A percentile compares a stretch with the other conserved stretches of the same genome.
These are phyloP conservation scores for Aaosphaeria arxii DNA, from an alignment of 2,329 filamentous ascomycete species.

Conservation along the genomic window DNA sequence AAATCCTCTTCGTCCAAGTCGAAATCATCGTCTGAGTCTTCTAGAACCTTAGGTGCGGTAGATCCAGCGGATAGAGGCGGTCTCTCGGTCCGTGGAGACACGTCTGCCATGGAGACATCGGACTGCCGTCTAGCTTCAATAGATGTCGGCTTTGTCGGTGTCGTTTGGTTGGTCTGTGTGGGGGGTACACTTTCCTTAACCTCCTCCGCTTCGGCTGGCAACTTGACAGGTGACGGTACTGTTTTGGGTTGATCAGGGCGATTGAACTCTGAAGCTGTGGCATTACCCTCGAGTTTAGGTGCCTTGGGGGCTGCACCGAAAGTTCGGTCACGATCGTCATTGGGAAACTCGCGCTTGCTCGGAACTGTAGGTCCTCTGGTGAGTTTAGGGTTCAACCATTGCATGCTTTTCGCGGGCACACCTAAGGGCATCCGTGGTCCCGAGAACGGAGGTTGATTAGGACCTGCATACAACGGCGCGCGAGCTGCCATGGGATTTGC, in stretches of 20 bases:
- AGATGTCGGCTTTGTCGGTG: slow-evolving; percentile 22
- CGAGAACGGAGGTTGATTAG: slow-evolving; percentile 25
- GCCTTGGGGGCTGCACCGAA: slow-evolving; percentile 32
- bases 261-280: slow-evolving; percentile 14
- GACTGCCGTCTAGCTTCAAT: slow-evolving; percentile 32
- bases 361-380: slow-evolving; percentile 35
- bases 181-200: slow-evolving; percentile 17
- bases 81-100: slow-evolving; percentile 23
- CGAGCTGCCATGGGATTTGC: slow-evolving; percentile 24
- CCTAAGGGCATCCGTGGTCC: slow-evolving; percentile 30
- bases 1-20: slow-evolving; percentile 47
- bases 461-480: slow-evolving; percentile 29
- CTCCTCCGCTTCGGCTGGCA: slow-evolving; percentile 13
- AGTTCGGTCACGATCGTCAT: slow-evolving; percentile 41
- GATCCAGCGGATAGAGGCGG: slow-evolving; percentile 27
- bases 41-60: slow-evolving; percentile 27
- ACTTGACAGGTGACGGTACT: slow-evolving; percentile 10
- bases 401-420: slow-evolving; percentile 34
- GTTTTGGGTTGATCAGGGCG: slow-evolving; percentile 21
- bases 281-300: slow-evolving; percentile 26
- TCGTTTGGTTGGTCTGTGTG: slow-evolving; percentile 2
- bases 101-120: slow-evolving; percentile 33
- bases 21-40: slow-evolving; percentile 47
- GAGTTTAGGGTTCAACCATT: slow-evolving; percentile 44
- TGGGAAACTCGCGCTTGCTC: slow-evolving; percentile 44